These are phyloP conservation scores for Coniella lustricola DNA, from an alignment of 2,329 filamentous ascomycete species.

Conservation along the genomic window DNA sequence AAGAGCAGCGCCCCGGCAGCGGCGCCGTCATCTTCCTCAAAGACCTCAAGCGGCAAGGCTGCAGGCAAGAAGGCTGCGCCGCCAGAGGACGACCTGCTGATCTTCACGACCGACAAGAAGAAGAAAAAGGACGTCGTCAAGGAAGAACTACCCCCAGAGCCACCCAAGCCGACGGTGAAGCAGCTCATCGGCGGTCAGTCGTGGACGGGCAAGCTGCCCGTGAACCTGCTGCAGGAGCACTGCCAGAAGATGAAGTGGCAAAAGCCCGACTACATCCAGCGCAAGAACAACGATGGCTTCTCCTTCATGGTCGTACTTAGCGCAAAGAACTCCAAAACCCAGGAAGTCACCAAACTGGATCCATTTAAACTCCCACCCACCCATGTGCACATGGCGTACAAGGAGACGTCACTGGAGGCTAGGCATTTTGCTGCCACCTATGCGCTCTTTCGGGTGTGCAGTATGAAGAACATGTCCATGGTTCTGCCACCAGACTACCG, in stretches of 20 bases:
- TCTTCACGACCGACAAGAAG: conserved; percentile 52
- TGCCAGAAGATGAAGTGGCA: conserved; percentile 96
- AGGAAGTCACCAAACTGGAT: conserved; percentile 65
- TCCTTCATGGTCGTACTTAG: conserved; percentile 76
- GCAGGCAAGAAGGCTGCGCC: conserved; percentile 23
- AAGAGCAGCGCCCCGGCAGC: conserved; percentile 19
- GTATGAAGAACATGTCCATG: conserved; percentile 92
- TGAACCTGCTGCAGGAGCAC: conserved; percentile 88
- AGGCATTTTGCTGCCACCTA: conserved; percentile 91
- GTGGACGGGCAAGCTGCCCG: conserved; percentile 95
- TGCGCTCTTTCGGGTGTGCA: conserved; percentile 83
- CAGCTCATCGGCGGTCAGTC: conserved; percentile 89
- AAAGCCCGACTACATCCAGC: conserved; percentile 73
- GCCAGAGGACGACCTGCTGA: conserved; percentile 46
- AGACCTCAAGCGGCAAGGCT: background rate
- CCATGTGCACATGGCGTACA: conserved; percentile 67
- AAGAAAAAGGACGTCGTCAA: conserved; percentile 24
- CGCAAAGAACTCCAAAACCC: conserved; percentile 72
- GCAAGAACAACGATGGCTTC: conserved; percentile 65
- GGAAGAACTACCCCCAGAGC: conserved; percentile 31
- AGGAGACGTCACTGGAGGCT: conserved; percentile 79
- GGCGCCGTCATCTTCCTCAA: conserved; percentile 23
- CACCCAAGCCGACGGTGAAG: conserved; percentile 57
- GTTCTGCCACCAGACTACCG: conserved; percentile 87
- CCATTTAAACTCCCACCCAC: conserved; percentile 74